These are phyloP conservation scores for Capsicum baccatum DNA, from an alignment of 257 asterid species.

Conservation along the genomic window DNA sequence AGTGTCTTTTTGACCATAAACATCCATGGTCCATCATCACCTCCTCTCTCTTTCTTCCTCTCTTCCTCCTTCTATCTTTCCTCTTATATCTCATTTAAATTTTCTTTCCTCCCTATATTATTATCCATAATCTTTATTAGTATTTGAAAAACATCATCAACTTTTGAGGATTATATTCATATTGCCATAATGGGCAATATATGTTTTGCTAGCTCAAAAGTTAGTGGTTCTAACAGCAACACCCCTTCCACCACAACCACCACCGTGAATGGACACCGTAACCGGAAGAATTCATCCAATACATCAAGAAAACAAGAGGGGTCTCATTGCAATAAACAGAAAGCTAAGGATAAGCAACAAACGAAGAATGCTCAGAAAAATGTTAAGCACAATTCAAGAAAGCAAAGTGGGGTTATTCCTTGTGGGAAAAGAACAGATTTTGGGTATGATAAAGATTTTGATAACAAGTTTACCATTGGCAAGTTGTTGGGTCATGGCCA, in stretches of 20 bases:
- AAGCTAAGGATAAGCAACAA: constrained; percentile 44
- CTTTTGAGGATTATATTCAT: constrained; percentile 7
- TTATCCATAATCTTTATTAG: neutral
- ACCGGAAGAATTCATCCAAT: constrained; percentile 1
- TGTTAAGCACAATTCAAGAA: constrained; percentile 37
- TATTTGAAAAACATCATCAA: no score
- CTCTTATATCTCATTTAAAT: constrained; percentile 32
- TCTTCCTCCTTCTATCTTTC: constrained; percentile 67
- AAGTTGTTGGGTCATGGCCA: constrained; percentile 91
- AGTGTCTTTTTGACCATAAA: constrained; percentile 41
- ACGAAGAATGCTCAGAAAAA: constrained; percentile 43
- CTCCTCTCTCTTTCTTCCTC: constrained; percentile 68
- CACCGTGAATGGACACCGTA: constrained; percentile 37
- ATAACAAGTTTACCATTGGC: constrained; percentile 61
- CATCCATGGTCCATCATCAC: constrained; percentile 24
- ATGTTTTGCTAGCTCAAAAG: constrained; percentile 74
- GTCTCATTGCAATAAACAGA: constrained; percentile 38
- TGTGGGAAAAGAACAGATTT: constrained; percentile 85
- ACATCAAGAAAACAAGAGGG: constrained; percentile 45
- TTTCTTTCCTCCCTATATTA: neutral
- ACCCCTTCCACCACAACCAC: constrained; percentile 46
- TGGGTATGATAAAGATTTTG: constrained; percentile 84
- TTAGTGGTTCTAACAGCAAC: constrained; percentile 71
- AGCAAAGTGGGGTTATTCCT: constrained; percentile 60
- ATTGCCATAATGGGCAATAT: constrained; percentile 62